A percentile compares a stretch with the other conserved stretches of the same genome.
Evolutionary conservation across 2,329 filamentous ascomycete species (phyloP).

Genomic region (Diaporthe eres): DNA sequence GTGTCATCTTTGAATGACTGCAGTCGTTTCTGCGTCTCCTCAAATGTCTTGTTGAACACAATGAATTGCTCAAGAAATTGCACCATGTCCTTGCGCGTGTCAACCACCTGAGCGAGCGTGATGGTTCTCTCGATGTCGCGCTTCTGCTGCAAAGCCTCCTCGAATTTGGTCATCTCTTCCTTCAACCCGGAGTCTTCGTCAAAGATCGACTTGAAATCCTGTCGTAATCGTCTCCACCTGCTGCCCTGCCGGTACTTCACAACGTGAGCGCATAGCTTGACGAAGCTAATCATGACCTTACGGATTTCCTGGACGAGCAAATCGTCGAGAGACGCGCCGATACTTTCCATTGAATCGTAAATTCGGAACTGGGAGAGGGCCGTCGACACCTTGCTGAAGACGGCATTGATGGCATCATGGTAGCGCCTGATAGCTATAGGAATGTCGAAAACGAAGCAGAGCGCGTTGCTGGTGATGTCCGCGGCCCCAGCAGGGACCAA

Average conservation of each 20-base stretch:
- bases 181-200: conserved; percentile 44
- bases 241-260: conserved; percentile 48
- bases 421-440: conserved; percentile 45
- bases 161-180: conserved; percentile 45
- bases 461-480: conserved; percentile 42
- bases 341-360: conserved; percentile 44
- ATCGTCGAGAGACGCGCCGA: conserved; percentile 30
- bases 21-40: conserved; percentile 43
- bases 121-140: conserved; percentile 46
- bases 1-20: conserved; percentile 43
- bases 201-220: conserved; percentile 40
- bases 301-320: conserved; percentile 43
- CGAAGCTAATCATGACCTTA: conserved; percentile 46
- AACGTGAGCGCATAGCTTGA: conserved; percentile 48
- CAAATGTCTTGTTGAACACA: conserved; percentile 40
- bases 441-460: conserved; percentile 47
- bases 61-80: conserved; percentile 26
- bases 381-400: conserved; percentile 45
- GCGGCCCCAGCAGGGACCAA: conserved; percentile 44
- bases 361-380: conserved; percentile 47
- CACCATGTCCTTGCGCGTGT: not conserved
- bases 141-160: conserved; percentile 43
- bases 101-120: conserved; percentile 38
- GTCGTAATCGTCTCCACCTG: conserved; percentile 41
- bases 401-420: conserved; percentile 44